phyloP scores from a whole-genome alignment of 2,329 filamentous ascomycete genomes.

The Aspergillus ibericus region DNA sequence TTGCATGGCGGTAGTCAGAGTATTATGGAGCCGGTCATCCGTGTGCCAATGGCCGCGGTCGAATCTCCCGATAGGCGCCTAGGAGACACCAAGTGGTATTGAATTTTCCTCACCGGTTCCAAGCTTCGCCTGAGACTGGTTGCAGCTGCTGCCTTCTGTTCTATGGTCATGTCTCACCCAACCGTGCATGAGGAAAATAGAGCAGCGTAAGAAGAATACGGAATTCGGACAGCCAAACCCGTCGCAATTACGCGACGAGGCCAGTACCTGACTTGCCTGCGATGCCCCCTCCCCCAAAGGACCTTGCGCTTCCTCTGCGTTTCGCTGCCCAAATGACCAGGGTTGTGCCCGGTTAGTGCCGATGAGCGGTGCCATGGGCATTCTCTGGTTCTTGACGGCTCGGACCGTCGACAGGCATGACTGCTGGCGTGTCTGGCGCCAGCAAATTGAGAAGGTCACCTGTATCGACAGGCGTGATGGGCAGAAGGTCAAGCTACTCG shows the following conservation, averaged over 20 bases:
- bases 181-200: neutral
- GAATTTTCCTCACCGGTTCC: conserved; percentile 12
- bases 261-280: conserved; percentile 1
- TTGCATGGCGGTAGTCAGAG: conserved; percentile 19
- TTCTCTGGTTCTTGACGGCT: conserved; percentile 28
- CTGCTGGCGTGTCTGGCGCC: conserved; percentile 16
- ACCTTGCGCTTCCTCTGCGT: conserved; percentile 15
- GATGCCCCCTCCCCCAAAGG: neutral
- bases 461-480: conserved; percentile 13
- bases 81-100: conserved; percentile 15
- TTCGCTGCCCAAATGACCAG: conserved; percentile 34
- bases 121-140: conserved; percentile 7
- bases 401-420: conserved; percentile 27
- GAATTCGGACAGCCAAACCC: neutral
- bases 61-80: conserved; percentile 18
- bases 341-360: conserved; percentile 18
- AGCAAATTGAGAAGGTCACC: conserved; percentile 16
- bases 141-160: conserved; percentile 10
- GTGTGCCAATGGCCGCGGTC: conserved; percentile 22
- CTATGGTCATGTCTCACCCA: conserved; percentile 5
- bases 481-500: conserved; percentile 12
- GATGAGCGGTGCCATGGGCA: conserved; percentile 18
- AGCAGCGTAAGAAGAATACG: conserved; percentile 4
- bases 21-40: conserved; percentile 18
- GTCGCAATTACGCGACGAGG: conserved; percentile 8